These are phyloP conservation scores for Miscanthus lutarioriparius DNA, from an alignment of 176 grass and related monocot genomes.

Conservation along the genomic window DNA sequence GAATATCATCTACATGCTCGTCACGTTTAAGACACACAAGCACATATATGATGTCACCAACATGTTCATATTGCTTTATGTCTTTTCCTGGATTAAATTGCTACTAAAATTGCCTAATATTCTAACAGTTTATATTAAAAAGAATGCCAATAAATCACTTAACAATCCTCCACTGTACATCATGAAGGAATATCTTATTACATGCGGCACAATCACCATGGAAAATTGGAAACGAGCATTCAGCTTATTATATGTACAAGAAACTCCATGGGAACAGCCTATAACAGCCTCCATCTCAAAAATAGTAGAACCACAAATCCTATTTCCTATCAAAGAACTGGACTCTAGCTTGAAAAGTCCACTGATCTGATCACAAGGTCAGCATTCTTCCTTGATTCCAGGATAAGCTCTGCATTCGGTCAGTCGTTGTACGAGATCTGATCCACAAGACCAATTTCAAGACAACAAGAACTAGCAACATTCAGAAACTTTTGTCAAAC, in stretches of 20 bases:
- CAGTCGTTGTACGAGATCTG: conserved; percentile 88
- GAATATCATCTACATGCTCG: too few species aligned
- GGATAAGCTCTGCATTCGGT: conserved; percentile 85
- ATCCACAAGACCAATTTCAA: conserved; percentile 26
- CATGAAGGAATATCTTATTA: too few species aligned
- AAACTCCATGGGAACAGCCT: background rate
- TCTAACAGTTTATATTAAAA: too few species aligned
- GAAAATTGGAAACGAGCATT: background rate
- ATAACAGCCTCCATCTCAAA: background rate
- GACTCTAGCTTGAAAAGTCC: conserved; percentile 38
- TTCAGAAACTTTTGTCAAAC: background rate
- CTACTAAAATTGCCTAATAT: too few species aligned
- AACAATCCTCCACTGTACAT: too few species aligned
- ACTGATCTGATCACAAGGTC: conserved; percentile 87
- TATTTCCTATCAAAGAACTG: conserved; percentile 11
- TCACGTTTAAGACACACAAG: too few species aligned
- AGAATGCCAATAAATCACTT: too few species aligned
- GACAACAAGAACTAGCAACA: background rate
- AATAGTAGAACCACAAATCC: conserved; percentile 2
- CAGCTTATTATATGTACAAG: conserved; percentile 25
- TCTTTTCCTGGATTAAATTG: too few species aligned
- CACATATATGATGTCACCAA: too few species aligned
- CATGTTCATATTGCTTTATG: too few species aligned
- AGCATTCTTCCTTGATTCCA: conserved; percentile 65
- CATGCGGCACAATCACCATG: background rate